A percentile compares a stretch with the other conserved stretches of the same genome.
These are phyloP conservation scores for Thraustotheca clavata DNA, from an alignment of 352 stramenopile genomes.

Conservation along the genomic window DNA sequence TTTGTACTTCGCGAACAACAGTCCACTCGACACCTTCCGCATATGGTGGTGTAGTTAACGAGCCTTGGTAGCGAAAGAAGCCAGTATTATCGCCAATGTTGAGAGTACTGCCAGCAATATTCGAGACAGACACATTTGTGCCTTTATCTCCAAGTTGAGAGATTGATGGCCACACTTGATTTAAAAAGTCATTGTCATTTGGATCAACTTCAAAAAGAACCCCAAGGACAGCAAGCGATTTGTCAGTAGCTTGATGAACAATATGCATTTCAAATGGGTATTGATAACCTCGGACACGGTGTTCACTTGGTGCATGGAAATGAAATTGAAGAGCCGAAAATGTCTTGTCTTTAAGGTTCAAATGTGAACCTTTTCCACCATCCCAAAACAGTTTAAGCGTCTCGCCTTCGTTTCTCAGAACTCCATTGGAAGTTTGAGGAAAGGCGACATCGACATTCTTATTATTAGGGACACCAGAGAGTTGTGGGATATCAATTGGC, in stretches of 20 bases:
- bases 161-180: conserved; percentile 48
- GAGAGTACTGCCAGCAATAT: background rate
- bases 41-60: conserved; percentile 61
- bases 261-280: conserved; percentile 35
- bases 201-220: conserved; percentile 39
- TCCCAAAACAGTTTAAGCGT: conserved; percentile 12
- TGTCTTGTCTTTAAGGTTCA: conserved; percentile 24
- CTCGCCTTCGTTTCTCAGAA: background rate
- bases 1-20: conserved; percentile 39
- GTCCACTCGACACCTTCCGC: conserved; percentile 63
- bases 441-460: background rate
- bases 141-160: conserved; percentile 15
- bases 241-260: conserved; percentile 35
- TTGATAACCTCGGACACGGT: conserved; percentile 29
- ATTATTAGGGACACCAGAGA: background rate
- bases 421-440: background rate
- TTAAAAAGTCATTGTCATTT: conserved; percentile 44
- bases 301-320: conserved; percentile 36
- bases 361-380: background rate
- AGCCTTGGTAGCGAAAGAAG: conserved; percentile 52
- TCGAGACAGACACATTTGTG: conserved; percentile 18
- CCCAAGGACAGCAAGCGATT: conserved; percentile 40
- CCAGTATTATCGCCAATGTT: conserved; percentile 17
- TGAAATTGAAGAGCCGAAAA: conserved; percentile 31
- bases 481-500: conserved; percentile 6